Evolutionary conservation across 2,329 filamentous ascomycete species (phyloP).

Genomic region (Septoria linicola): DNA sequence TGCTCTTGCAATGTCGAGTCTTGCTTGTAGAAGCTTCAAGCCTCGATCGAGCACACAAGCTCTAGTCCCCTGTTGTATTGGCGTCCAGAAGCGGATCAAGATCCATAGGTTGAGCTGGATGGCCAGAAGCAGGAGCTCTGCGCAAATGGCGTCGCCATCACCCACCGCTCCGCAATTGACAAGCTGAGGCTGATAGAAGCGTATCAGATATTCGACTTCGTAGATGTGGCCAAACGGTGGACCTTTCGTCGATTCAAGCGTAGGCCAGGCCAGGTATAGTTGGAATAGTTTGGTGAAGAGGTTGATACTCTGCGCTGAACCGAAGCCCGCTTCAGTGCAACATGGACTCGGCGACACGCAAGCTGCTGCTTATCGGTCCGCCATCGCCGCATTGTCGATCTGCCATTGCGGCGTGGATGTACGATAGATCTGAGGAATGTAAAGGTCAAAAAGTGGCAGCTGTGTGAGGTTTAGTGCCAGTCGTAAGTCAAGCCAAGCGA

Average conservation of each 20-base stretch:
- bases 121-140: background rate
- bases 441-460: constrained; percentile 1
- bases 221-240: background rate
- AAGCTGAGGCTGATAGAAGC: background rate
- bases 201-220: background rate
- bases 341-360: background rate
- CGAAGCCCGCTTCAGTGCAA: background rate
- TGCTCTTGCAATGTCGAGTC: background rate
- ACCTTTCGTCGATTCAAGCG: background rate
- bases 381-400: background rate
- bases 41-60: background rate
- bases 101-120: background rate
- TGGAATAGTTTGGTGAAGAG: background rate
- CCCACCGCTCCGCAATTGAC: background rate
- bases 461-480: constrained; percentile 3
- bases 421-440: background rate
- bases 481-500: constrained; percentile 2
- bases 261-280: background rate
- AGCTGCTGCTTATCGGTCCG: background rate
- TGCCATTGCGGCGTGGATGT: background rate
- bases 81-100: background rate
- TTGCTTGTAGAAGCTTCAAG: background rate
- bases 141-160: background rate
- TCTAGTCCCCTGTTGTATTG: background rate
- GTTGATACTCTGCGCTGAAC: background rate